Evolutionary conservation across 768 basidiomycete genomes (phyloP).

Genomic region (Boletus rufocinnamomeus): DNA sequence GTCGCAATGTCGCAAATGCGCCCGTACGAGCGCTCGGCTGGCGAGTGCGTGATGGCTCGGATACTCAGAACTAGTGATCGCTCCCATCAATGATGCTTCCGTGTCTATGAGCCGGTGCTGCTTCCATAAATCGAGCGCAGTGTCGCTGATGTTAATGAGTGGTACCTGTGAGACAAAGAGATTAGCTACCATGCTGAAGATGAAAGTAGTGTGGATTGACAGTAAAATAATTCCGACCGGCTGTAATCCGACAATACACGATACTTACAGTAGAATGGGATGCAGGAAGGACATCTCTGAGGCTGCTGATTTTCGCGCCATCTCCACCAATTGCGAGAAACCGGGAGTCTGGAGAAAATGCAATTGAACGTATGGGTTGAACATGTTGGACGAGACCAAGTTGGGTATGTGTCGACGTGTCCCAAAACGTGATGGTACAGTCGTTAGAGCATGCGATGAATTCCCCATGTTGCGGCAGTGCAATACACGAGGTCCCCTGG

Average conservation of each 20-base stretch:
- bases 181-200: too few species aligned
- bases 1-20: slow-evolving; percentile 7
- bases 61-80: background rate
- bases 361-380: background rate
- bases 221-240: too few species aligned
- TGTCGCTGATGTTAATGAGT: background rate
- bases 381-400: background rate
- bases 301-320: background rate
- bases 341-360: background rate
- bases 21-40: slow-evolving; percentile 2
- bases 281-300: too few species aligned
- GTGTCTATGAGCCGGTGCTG: background rate
- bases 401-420: background rate
- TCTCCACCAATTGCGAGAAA: background rate
- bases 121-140: background rate
- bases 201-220: background rate
- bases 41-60: background rate
- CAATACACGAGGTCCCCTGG: too few species aligned
- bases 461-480: too few species aligned
- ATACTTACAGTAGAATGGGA: too few species aligned
- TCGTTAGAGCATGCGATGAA: background rate
- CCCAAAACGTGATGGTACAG: background rate
- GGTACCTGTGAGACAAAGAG: background rate
- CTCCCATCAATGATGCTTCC: background rate
- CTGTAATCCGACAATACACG: too few species aligned